A percentile compares a stretch with the other conserved stretches of the same genome.
These are phyloP conservation scores for Coemansia sp. DNA, from an alignment of 192 early-diverging fungal species.

Conservation along the genomic window DNA sequence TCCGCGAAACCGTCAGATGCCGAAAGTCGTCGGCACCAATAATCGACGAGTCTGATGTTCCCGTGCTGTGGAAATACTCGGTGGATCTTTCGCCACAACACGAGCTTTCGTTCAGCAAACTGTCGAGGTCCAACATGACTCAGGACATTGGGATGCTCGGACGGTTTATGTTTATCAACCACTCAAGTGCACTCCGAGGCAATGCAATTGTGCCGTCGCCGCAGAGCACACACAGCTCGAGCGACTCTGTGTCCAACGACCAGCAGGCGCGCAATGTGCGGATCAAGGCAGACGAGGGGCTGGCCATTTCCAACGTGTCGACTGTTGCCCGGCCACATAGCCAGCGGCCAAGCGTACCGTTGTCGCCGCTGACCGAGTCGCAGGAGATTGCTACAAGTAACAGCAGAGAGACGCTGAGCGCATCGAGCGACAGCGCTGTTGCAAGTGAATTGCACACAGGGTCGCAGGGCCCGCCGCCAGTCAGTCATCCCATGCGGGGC, in stretches of 20 bases:
- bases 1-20: constrained; percentile 51
- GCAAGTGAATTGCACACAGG: background rate
- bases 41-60: constrained; percentile 55
- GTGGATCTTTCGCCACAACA: constrained; percentile 31
- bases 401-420: constrained; percentile 27
- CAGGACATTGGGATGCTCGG: constrained; percentile 53
- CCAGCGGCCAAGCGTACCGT: constrained; percentile 4
- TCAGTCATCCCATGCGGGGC: constrained; percentile 5
- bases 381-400: constrained; percentile 27
- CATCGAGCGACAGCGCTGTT: constrained; percentile 1
- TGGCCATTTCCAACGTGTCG: constrained; percentile 21
- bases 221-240: constrained; percentile 18
- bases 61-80: constrained; percentile 52
- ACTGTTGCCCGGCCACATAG: constrained; percentile 7
- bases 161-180: constrained; percentile 40
- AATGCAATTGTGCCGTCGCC: constrained; percentile 1
- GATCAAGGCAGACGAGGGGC: constrained; percentile 22
- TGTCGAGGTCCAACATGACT: constrained; percentile 35
- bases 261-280: constrained; percentile 2
- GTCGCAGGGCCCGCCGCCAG: constrained; percentile 6
- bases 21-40: constrained; percentile 54
- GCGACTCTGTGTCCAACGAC: constrained; percentile 19
- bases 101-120: constrained; percentile 45
- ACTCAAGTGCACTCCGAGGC: background rate
- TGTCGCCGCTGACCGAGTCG: constrained; percentile 47